Base-by-base conservation (phyloP, 164 flowering plant species). In the Paratinospora sagittata region DNA sequence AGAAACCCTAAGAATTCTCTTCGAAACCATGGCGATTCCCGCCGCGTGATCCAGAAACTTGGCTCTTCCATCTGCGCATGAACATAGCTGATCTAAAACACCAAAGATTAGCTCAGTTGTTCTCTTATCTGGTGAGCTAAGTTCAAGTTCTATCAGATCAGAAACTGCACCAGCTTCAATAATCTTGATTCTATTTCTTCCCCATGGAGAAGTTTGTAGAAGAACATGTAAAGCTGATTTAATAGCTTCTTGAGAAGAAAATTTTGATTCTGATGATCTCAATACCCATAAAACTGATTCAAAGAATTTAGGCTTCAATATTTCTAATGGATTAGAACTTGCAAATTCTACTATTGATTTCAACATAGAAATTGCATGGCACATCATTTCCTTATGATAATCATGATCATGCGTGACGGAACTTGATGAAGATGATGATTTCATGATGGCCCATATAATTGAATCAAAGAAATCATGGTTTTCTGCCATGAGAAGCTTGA, bases 21-120 rank as follows among this genome's bases (percentile, higher is more conserved):
- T 90, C 5, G 97, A 86, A 49, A 92, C 88, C 0, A 85, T 47
- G 2, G 97, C 93, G 11, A 92, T 66, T n/a, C 93, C 97, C 0
- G 85, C 93, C 6, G 81, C 87, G 63, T 90, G 93, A 0, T 63
- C 68, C 63, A 90, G 26, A 71, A 92, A 47, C 76, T 84, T 86
- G 19, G 87, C 87, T 27, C 97, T 70, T 57, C 97, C 97, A 23
- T 89, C 96, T 0, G 96, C 97, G 45, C 91, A 85, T 0, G 83
- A 68, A 68, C 96, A 89, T 0, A 92, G 74, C 74, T 73, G 81
- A 52, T 88, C 91, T 74, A 92, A 49, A 4, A 77, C 81, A 5
- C 68, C 75, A 65, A 90, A 66, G 0, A 69, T 27, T 23, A 89
- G 78, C 76, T 92, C 96, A 23, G 78, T 67, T 0, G 30, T 23